phyloP scores from a whole-genome alignment of 2,329 filamentous ascomycete genomes.

The Whalleya microplaca region DNA sequence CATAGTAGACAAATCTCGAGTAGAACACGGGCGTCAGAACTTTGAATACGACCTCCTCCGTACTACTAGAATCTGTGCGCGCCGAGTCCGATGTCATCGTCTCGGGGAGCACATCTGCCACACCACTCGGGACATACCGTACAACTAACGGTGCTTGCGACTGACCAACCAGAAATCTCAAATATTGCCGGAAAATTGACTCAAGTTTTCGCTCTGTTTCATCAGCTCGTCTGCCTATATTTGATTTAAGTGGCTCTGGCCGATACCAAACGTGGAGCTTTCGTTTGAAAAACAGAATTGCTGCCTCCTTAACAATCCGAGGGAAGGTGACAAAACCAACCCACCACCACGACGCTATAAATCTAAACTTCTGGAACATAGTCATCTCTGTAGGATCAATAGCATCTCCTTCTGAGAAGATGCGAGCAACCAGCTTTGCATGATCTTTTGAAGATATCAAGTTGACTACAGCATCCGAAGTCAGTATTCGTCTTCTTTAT shows the following conservation, averaged over 20 bases:
- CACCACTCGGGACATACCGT: conserved; percentile 57
- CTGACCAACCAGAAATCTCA: conserved; percentile 53
- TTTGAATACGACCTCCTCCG: conserved; percentile 55
- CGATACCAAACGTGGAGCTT: conserved; percentile 67
- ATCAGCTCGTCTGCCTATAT: conserved; percentile 57
- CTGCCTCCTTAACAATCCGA: conserved; percentile 65
- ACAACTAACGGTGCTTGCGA: conserved; percentile 51
- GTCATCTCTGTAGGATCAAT: conserved; percentile 54
- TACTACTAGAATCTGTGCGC: conserved; percentile 10
- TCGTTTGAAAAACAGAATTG: conserved; percentile 56
- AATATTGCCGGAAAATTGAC: conserved; percentile 50
- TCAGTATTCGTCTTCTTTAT: too few relatives aligned
- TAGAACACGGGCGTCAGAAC: conserved; percentile 70
- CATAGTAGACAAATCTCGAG: conserved; percentile 65
- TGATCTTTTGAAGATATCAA: conserved; percentile 63
- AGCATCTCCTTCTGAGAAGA: conserved; percentile 57
- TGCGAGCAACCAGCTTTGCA: conserved; percentile 63
- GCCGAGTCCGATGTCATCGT: conserved; percentile 42
- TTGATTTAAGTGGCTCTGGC: conserved; percentile 63
- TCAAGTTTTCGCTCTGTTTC: conserved; percentile 53
- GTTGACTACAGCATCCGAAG: conserved; percentile 42
- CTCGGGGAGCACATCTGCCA: conserved; percentile 42
- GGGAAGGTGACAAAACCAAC: conserved; percentile 68
- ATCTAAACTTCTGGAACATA: conserved; percentile 45
- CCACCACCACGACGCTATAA: conserved; percentile 67